phyloP scores from a whole-genome alignment of 306 rosid genomes.

The Prunus kanzakura region DNA sequence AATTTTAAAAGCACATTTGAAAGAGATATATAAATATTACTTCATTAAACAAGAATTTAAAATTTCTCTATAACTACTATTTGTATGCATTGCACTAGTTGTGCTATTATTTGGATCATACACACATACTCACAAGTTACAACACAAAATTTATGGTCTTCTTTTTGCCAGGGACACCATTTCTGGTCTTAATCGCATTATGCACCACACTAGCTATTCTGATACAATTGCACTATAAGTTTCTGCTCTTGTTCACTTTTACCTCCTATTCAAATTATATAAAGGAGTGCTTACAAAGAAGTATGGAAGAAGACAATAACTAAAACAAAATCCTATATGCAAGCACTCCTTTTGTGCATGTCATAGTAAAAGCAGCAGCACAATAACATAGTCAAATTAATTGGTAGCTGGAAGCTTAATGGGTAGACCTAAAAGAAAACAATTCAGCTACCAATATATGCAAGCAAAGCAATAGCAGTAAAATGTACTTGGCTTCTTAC shows the following conservation, averaged over 20 bases:
- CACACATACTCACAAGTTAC: background rate
- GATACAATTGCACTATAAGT: background rate
- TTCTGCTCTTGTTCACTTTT: background rate
- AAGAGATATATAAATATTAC: too few species aligned
- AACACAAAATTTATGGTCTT: background rate
- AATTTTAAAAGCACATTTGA: too few species aligned
- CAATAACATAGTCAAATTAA: background rate
- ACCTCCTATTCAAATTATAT: background rate
- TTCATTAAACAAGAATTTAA: too few species aligned
- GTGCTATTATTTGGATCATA: background rate
- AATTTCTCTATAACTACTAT: too few species aligned
- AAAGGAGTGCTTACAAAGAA: background rate
- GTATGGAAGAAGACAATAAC: background rate
- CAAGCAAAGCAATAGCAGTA: conserved; percentile 71
- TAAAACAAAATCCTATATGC: background rate
- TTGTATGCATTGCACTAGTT: background rate
- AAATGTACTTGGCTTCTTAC: conserved; percentile 43
- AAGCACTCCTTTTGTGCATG: background rate
- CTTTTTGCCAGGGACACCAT: background rate
- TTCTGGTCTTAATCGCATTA: background rate
- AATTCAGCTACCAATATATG: too few species aligned
- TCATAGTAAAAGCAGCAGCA: background rate
- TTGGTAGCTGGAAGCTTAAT: background rate
- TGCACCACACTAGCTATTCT: background rate
- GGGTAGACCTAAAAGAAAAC: too few species aligned